phyloP scores from a whole-genome alignment of 192 early-diverging fungal species.

The Linnemannia elongata region DNA sequence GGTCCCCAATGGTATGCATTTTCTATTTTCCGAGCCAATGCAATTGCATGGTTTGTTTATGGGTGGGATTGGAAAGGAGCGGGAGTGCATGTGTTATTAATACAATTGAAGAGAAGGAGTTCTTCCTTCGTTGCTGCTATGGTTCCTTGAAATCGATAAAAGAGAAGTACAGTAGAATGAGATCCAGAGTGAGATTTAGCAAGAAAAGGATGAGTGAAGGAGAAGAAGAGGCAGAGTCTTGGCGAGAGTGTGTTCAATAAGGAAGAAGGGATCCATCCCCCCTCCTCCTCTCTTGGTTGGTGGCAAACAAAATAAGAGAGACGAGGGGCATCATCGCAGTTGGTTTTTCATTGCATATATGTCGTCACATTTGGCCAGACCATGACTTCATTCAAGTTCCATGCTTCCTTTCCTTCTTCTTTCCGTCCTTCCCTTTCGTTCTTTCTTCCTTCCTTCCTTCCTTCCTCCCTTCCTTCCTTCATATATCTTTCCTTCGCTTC shows the following conservation, averaged over 20 bases:
- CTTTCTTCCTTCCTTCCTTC: background rate
- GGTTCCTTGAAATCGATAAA: background rate
- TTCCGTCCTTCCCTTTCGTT: background rate
- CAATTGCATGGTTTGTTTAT: background rate
- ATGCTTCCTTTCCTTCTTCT: background rate
- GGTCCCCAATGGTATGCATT: background rate
- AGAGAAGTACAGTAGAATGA: background rate
- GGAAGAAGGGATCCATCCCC: no score
- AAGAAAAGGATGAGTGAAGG: no score
- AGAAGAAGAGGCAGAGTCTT: no score
- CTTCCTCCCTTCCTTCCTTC: no score
- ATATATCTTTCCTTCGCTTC: no score
- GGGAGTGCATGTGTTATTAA: background rate
- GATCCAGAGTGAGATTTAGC: no score
- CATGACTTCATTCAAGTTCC: background rate
- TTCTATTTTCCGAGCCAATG: conserved; percentile 6
- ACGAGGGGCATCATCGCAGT: no score
- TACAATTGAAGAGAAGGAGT: background rate
- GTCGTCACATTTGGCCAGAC: background rate
- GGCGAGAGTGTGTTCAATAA: no score
- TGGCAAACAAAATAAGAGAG: no score
- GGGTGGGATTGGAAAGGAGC: background rate
- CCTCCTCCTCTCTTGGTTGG: no score
- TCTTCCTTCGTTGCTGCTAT: background rate
- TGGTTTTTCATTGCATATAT: no score